Base-by-base conservation (phyloP, 2,329 filamentous ascomycete genomes). In the Ampelomyces quisqualis region DNA sequence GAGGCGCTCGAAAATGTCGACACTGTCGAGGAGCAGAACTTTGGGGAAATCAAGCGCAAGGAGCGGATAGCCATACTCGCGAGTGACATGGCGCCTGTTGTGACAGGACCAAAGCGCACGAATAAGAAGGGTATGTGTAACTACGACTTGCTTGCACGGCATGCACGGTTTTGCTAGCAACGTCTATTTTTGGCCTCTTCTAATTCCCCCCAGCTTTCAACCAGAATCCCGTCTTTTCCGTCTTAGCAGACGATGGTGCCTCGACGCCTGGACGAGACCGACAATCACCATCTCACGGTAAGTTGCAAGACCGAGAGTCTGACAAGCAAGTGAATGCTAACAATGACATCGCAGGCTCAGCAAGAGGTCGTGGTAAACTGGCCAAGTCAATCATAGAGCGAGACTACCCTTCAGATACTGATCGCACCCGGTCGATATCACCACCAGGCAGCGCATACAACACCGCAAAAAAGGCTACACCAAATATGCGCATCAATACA, bases 1-100 rank as follows among this genome's bases (percentile, higher is more conserved):
- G 79, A 83, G 55, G 77, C 72, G 1, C 55, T 70, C 18, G 88
- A 93, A 68, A 93, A 93, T 55, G 79, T 88, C 3, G 88, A 93
- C 60, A 82, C 85, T 0, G 71, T 74, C 11, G 80, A 83, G 40
- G 86, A 90, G 68, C 70, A 81, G 41, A 77, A 79, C 2, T 90
- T 88, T 69, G 86, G 86, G 19, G 75, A 81, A 49, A 75, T 79
- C 53, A 90, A 90, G 72, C 81, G 86, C 68, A 82, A 81, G 58
- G 86, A 88, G 65, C 77, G 86, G 36, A 84, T 83, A 52, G 62
- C 71, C 55, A 90, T 90, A 49, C 77, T 90, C 35, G 84, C 85
- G 48, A 84, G 82, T 57, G 87, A 90, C 57, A 84, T 86, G 63
- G 81, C 80, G 19, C 85, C 84, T 42, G 74, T 85, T 5, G 81